Base-by-base conservation (phyloP, 768 basidiomycete genomes). In the Pleurotus platypus region DNA sequence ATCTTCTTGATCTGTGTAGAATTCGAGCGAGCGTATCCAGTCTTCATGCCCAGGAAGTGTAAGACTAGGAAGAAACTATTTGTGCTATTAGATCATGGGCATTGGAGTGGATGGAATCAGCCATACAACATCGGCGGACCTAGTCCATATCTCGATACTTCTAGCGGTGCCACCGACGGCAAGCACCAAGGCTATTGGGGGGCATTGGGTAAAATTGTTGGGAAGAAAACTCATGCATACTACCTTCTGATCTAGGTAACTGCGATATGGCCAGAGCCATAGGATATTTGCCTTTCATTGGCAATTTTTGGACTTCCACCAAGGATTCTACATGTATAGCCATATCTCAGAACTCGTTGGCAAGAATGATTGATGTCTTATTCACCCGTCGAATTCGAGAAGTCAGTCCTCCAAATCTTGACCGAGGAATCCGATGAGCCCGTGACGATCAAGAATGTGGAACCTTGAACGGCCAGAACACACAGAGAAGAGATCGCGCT, bases 31-130 rank as follows among this genome's bases (percentile, higher is more conserved):
- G 54, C 89, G 85, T 55, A 98, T 80, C 97, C 97, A 99, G 65
- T 99, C 96, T 77, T 97, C 92, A 65, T 99, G 97, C 2, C 97
- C 97, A 11, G 82, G 72, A 48, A 92, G 75, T 0, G 39, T 54
- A 42, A 54, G 51, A 75, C 71, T 2, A 82, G 81, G 16, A 84
- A 81, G 55, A 72, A 77, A 12, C 85, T 75, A 66, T 87, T 89
- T 88, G 87, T 27, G 35, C 54, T 16, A 59, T 61, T 37, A 56
- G 26, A 6, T 30, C 46, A 35, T 15, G 20, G 5, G 38, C 2
- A 12, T 46, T 47, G 45, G n/a, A 57, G n/a, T 18, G 45, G 53
- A 47, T 46, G 48, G 40, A 53, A 60, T 47, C 5, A 8, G 67
- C 7, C 79, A 24, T 66, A 89, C 87, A 49, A 66, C 64, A 46